Evolutionary conservation across 768 basidiomycete genomes (phyloP), one percentile per base, ranked within the genome.

Genomic region (Coprinopsis marcescibilis): DNA sequence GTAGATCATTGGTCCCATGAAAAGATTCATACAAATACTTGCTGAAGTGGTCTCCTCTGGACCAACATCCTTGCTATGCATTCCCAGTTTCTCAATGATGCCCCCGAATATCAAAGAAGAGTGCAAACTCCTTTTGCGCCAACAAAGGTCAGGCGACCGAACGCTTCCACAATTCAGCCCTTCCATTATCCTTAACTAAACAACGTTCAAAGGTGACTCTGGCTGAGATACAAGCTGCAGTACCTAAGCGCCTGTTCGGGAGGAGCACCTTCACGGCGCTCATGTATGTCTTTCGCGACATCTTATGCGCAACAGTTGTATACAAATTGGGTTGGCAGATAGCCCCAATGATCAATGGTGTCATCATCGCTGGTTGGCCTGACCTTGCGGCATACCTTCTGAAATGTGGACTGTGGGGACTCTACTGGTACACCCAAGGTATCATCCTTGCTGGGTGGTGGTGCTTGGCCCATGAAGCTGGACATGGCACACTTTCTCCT

Each of bases 401-500:
- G 2, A 67, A 66, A 43, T 75, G 68, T 65, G 35, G 53, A 7
- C 51, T 67, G 7, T 80, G 76, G 77, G 54, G 53, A 0, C 51
- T 66, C 0, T 81, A 83, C 53, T 80, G 78, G 76, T 71, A 75
- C 61, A 75, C 74, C 61, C 81, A 82, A 56, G 75, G 80, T 12
- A 60, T 83, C 11, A 70, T 74, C 23, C 70, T 82, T 39, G 78
- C 80, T 11, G 75, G 79, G 2, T 69, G 76, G 55, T 83, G 80
- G 80, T 79, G 78, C 51, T 67, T 81, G 52, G 78, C 77, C 3
- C 80, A 81, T 51, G 80, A 81, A 58, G 80, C 78, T 37, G 79
- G 78, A 3, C 81, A 83, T 49, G 73, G 75, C 3, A 74, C 72
- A 4, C 66, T 82, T 45, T 78, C 79, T 0, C 52, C 64, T 10